phyloP scores from a whole-genome alignment of 2,329 filamentous ascomycete species.

The Cercospora citrullina region DNA sequence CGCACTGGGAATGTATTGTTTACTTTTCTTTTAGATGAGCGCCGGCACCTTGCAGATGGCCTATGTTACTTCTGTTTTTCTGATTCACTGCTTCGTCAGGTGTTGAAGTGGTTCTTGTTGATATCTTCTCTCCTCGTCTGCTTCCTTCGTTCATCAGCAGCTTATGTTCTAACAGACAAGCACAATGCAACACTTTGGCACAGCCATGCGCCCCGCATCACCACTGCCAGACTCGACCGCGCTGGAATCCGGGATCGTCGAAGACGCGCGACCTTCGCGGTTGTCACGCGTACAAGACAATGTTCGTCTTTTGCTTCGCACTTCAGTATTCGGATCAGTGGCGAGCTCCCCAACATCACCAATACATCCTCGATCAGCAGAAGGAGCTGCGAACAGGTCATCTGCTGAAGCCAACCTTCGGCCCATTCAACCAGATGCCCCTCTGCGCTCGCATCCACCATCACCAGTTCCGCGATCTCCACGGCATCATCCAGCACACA shows the following conservation, averaged over 20 bases:
- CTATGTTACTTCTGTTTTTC: conserved; percentile 6
- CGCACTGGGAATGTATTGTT: conserved; percentile 16
- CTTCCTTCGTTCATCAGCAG: neutral
- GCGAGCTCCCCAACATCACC: conserved; percentile 27
- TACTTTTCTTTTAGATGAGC: conserved; percentile 20
- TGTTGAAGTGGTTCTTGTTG: conserved; percentile 4
- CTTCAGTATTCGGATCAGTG: conserved; percentile 32
- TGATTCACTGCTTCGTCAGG: conserved; percentile 2
- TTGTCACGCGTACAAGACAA: conserved; percentile 38
- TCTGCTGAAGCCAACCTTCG: conserved; percentile 10
- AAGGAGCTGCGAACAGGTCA: neutral
- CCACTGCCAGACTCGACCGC: conserved; percentile 37
- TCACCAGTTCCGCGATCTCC: conserved; percentile 5
- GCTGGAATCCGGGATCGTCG: conserved; percentile 39
- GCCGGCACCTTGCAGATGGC: conserved; percentile 18
- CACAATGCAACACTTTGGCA: conserved; percentile 22
- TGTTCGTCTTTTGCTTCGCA: conserved; percentile 37
- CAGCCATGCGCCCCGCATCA: conserved; percentile 19
- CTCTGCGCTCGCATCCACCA: conserved; percentile 19
- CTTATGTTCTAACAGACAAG: neutral
- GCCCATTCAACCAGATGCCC: conserved; percentile 9
- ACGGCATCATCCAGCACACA: conserved; percentile 8
- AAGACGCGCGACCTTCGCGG: conserved; percentile 31
- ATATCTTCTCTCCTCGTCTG: neutral
- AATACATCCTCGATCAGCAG: conserved; percentile 14